Conservation (phyloP, 495 filamentous ascomycete genomes). For the Bryoglossum gracile region DNA sequence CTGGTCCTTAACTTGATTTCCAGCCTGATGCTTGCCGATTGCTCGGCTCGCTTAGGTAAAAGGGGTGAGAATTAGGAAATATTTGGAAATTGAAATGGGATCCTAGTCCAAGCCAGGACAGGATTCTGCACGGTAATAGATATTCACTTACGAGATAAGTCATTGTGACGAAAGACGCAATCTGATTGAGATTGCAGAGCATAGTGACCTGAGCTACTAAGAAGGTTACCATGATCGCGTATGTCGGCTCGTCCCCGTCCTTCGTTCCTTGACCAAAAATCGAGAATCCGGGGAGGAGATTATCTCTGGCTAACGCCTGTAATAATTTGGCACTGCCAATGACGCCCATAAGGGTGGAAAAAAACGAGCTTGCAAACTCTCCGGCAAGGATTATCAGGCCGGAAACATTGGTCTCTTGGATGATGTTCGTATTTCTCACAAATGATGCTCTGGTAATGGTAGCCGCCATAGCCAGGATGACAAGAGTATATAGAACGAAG, state of each 20-base stretch:
- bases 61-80: no score
- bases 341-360: slow-evolving; percentile 81
- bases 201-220: slow-evolving; percentile 72
- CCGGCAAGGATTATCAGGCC: slow-evolving; percentile 67
- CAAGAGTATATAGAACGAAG: slow-evolving; percentile 65
- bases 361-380: slow-evolving; percentile 75
- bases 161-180: slow-evolving; percentile 84
- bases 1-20: no score
- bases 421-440: slow-evolving; percentile 67
- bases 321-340: slow-evolving; percentile 84
- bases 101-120: no score
- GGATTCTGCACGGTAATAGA: no score
- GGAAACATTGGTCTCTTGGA: slow-evolving; percentile 70
- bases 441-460: slow-evolving; percentile 69
- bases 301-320: slow-evolving; percentile 76
- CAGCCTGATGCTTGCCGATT: no score
- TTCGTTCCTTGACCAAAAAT: slow-evolving; percentile 71
- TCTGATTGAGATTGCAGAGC: slow-evolving; percentile 79
- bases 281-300: slow-evolving; percentile 66
- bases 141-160: slow-evolving; percentile 65
- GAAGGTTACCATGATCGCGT: slow-evolving; percentile 72
- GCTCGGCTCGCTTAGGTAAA: no score
- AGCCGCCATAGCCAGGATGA: slow-evolving; percentile 75
- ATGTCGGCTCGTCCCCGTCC: slow-evolving; percentile 66
- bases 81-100: no score